phyloP scores from a whole-genome alignment of 139 green algal species.

The Deuterostichococcus epilithicus region DNA sequence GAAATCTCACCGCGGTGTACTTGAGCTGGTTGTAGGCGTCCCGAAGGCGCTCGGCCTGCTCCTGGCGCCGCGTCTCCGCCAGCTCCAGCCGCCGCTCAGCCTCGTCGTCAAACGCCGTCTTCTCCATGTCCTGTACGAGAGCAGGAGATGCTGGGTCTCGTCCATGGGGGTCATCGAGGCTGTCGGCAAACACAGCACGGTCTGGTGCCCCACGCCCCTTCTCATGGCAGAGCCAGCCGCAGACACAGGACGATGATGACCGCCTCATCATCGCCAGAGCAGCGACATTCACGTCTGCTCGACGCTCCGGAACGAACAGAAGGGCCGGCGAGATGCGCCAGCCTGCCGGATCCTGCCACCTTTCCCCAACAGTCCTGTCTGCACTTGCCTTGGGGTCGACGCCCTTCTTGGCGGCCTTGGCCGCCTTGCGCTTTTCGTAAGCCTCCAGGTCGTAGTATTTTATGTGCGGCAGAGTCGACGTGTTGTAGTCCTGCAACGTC shows the following conservation, averaged over 20 bases:
- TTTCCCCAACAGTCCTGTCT: background rate
- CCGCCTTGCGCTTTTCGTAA: slow-evolving; percentile 50
- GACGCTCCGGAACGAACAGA: too few species aligned
- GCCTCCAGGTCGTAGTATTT: slow-evolving; percentile 79
- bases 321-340: too few species aligned
- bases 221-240: too few species aligned
- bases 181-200: too few species aligned
- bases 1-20: slow-evolving; percentile 18
- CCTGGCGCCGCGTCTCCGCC: slow-evolving; percentile 37
- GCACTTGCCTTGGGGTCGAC: background rate
- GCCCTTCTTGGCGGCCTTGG: slow-evolving; percentile 45
- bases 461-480: slow-evolving; percentile 66
- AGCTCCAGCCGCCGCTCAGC: slow-evolving; percentile 50
- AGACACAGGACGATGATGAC: too few species aligned
- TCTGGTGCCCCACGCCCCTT: too few species aligned
- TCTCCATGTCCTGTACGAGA: slow-evolving; percentile 10
- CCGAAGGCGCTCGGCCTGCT: slow-evolving; percentile 47
- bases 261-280: too few species aligned
- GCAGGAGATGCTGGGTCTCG: background rate
- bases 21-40: slow-evolving; percentile 74
- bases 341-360: too few species aligned
- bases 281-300: too few species aligned
- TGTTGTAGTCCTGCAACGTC: slow-evolving; percentile 39
- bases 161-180: too few species aligned
- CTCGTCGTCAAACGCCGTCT: slow-evolving; percentile 62